Percentiles rank a stretch among this genome's conserved stretches.
These are phyloP conservation scores for Dothidotthia symphoricarpi DNA, from an alignment of 2,329 filamentous ascomycete species.

Conservation along the genomic window DNA sequence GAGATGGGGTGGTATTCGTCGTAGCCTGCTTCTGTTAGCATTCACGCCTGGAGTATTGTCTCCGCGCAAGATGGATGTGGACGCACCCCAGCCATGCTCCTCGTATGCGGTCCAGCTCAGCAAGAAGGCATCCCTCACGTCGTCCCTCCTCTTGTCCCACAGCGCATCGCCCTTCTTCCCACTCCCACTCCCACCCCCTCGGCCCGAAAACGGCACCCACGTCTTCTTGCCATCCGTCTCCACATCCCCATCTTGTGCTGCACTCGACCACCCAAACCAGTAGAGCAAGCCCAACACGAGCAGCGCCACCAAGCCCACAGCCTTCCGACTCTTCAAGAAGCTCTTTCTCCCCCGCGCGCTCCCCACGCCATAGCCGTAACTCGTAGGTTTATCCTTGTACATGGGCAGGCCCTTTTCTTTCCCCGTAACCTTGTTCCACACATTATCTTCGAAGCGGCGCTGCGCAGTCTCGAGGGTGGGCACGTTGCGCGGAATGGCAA, in stretches of 20 bases:
- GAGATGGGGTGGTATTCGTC: constrained; percentile 85
- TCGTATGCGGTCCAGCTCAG: constrained; percentile 92
- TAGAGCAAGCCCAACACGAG: constrained; percentile 63
- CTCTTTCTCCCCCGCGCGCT: constrained; percentile 56
- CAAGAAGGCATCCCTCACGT: constrained; percentile 84
- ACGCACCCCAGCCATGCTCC: constrained; percentile 88
- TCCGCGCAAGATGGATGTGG: constrained; percentile 3
- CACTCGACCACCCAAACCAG: constrained; percentile 59
- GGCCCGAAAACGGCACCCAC: constrained; percentile 5
- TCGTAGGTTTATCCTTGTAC: constrained; percentile 99
- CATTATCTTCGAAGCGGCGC: constrained; percentile 43
- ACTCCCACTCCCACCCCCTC: constrained; percentile 24
- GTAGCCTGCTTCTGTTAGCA: constrained; percentile 48
- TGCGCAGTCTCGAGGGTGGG: constrained; percentile 45
- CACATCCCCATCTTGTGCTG: constrained; percentile 25
- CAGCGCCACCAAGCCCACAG: constrained; percentile 54
- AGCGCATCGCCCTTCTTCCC: constrained; percentile 51
- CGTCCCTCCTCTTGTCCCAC: constrained; percentile 75
- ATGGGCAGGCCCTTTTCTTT: constrained; percentile 70
- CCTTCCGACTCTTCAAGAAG: constrained; percentile 59
- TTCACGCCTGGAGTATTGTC: constrained; percentile 13
- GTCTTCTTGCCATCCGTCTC: constrained; percentile 34
- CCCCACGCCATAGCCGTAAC: constrained; percentile 56
- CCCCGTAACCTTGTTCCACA: constrained; percentile 57
- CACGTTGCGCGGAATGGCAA: constrained; percentile 44